phyloP scores from a whole-genome alignment of 2,329 filamentous ascomycete species.

The Ceratocystis alfenasii region DNA sequence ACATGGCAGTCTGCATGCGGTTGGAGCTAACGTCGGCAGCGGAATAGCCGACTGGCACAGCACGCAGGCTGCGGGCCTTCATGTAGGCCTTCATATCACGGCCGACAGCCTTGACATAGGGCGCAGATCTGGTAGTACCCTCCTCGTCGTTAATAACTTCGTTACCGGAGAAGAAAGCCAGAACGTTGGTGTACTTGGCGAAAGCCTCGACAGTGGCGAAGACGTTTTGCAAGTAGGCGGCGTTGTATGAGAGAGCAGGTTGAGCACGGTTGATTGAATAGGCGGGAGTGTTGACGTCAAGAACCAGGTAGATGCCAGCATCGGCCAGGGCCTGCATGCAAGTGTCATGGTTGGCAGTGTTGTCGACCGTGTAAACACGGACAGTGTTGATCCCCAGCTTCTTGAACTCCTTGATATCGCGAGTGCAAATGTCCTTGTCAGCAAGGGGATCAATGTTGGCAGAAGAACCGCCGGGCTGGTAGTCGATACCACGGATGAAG shows the following conservation, averaged over 20 bases:
- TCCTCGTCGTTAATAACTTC: constrained; percentile 62
- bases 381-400: constrained; percentile 81
- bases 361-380: constrained; percentile 87
- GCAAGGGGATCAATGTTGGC: constrained; percentile 60
- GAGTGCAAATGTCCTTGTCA: constrained; percentile 55
- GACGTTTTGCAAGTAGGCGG: constrained; percentile 68
- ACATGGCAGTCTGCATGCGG: constrained; percentile 73
- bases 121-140: constrained; percentile 52
- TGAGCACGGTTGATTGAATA: constrained; percentile 74
- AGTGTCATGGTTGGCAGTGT: constrained; percentile 64
- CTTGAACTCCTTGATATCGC: constrained; percentile 72
- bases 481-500: constrained; percentile 50
- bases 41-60: constrained; percentile 63
- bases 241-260: constrained; percentile 66
- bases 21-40: constrained; percentile 74
- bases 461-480: constrained; percentile 50
- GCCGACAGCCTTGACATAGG: constrained; percentile 67
- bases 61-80: constrained; percentile 46
- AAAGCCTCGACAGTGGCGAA: constrained; percentile 85
- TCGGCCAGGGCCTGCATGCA: constrained; percentile 74
- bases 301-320: constrained; percentile 81
- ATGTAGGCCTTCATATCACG: constrained; percentile 66
- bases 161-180: constrained; percentile 76
- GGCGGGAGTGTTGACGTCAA: constrained; percentile 80
- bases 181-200: constrained; percentile 68